These are phyloP conservation scores for Aegilops bicornis DNA, from an alignment of 176 grass and related monocot species.

Conservation along the genomic window DNA sequence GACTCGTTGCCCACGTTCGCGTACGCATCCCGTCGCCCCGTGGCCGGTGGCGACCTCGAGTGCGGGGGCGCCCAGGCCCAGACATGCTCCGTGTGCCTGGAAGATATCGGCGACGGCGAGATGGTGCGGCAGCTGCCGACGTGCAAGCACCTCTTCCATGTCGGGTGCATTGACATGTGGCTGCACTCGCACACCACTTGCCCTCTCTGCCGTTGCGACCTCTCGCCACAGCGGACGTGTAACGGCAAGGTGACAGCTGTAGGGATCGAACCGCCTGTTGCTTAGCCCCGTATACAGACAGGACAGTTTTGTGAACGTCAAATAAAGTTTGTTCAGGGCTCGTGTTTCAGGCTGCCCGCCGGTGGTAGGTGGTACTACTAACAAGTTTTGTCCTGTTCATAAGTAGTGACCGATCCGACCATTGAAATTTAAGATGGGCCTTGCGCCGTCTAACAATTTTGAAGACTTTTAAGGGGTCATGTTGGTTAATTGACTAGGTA, in stretches of 20 bases:
- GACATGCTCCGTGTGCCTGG: slow-evolving; percentile 15
- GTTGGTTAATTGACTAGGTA: too few relatives aligned
- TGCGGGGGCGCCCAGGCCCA: neutral
- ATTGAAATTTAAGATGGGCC: too few relatives aligned
- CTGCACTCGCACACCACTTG: slow-evolving; percentile 45
- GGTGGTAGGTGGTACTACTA: too few relatives aligned
- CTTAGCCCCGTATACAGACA: too few relatives aligned
- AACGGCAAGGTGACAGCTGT: neutral
- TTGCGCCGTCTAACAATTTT: too few relatives aligned
- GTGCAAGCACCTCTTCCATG: slow-evolving; percentile 46
- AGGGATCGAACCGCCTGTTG: neutral
- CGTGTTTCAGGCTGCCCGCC: too few relatives aligned
- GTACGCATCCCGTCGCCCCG: neutral
- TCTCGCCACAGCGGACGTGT: neutral
- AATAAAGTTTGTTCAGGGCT: too few relatives aligned
- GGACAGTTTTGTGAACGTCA: too few relatives aligned
- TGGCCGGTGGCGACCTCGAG: neutral
- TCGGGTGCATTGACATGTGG: slow-evolving; percentile 49
- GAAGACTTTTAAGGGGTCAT: too few relatives aligned
- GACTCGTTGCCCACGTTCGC: slow-evolving; percentile 27
- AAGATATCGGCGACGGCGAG: slow-evolving; percentile 12
- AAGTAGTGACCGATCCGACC: too few relatives aligned
- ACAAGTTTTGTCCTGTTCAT: too few relatives aligned
- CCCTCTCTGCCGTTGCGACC: slow-evolving; percentile 28
- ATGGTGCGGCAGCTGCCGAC: slow-evolving; percentile 33